Evolutionary conservation across 306 rosid genomes (phyloP).

Genomic region (Pueraria montana): DNA sequence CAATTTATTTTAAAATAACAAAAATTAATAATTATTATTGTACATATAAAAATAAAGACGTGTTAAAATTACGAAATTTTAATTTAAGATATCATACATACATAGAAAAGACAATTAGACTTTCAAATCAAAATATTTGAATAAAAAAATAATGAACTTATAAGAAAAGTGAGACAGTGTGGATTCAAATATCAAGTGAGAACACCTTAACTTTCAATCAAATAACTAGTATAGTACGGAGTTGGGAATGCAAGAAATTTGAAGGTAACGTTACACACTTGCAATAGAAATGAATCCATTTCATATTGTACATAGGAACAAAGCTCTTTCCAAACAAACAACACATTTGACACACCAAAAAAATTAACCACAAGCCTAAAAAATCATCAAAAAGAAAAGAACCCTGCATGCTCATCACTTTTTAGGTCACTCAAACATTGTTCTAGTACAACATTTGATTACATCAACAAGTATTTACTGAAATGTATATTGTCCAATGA

Average conservation of each 20-base stretch:
- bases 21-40: too few species aligned
- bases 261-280: constrained; percentile 7
- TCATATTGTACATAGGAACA: background rate
- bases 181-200: background rate
- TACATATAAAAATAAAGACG: too few species aligned
- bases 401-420: constrained; percentile 12
- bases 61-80: too few species aligned
- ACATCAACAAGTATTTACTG: constrained; percentile 36
- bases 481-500: constrained; percentile 42
- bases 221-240: too few species aligned
- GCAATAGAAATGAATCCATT: background rate
- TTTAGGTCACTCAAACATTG: background rate
- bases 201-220: background rate
- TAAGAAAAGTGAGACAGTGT: too few species aligned
- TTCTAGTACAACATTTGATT: constrained; percentile 16
- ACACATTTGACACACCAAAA: constrained; percentile 19
- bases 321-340: constrained; percentile 30
- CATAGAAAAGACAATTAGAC: too few species aligned
- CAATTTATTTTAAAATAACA: too few species aligned
- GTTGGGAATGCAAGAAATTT: background rate
- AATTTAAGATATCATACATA: too few species aligned
- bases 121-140: too few species aligned
- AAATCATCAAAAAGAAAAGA: constrained; percentile 1
- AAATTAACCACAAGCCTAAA: background rate
- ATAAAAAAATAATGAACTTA: too few species aligned